Evolutionary conservation across 805 yeast genomes (phyloP).

Genomic region (Zygotorulaspora danielsina): DNA sequence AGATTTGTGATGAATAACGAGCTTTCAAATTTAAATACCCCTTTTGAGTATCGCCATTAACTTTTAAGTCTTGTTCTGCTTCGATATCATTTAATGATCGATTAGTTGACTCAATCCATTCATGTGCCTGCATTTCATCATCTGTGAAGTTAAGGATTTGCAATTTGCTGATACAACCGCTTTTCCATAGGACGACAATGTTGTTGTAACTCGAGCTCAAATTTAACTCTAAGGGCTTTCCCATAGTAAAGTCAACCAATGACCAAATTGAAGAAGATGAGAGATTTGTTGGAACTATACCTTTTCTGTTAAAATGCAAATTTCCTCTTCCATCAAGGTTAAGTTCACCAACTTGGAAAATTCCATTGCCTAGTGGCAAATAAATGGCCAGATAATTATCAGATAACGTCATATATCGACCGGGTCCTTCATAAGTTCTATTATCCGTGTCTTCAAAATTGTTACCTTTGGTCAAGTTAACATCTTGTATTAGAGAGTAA

Average conservation of each 20-base stretch:
- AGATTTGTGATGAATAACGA: constrained; percentile 49
- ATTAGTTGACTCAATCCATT: constrained; percentile 30
- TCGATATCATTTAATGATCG: constrained; percentile 31
- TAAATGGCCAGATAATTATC: constrained; percentile 36
- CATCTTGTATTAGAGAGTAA: constrained; percentile 18
- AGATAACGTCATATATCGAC: constrained; percentile 38
- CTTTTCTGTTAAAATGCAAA: constrained; percentile 12
- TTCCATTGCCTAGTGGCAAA: constrained; percentile 43
- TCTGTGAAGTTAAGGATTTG: constrained; percentile 34
- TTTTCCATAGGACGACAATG: constrained; percentile 55
- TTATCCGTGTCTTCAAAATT: constrained; percentile 14
- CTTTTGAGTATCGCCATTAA: constrained; percentile 45
- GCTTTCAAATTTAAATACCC: constrained; percentile 48
- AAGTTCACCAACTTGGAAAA: constrained; percentile 40
- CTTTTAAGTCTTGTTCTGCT: constrained; percentile 41
- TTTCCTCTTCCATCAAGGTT: constrained; percentile 15
- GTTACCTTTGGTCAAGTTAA: constrained; percentile 18
- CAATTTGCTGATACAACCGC: constrained; percentile 52
- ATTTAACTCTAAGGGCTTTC: constrained; percentile 24
- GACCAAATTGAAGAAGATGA: constrained; percentile 34
- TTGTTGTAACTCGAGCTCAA: constrained; percentile 26
- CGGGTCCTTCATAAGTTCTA: constrained; percentile 23
- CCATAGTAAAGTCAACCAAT: constrained; percentile 28
- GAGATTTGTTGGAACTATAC: constrained; percentile 23
- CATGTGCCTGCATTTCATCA: constrained; percentile 21